Percentiles rank a stretch among this genome's conserved stretches.
Conservation (phyloP, 208 protist species). For the Phytomonas francai region DNA sequence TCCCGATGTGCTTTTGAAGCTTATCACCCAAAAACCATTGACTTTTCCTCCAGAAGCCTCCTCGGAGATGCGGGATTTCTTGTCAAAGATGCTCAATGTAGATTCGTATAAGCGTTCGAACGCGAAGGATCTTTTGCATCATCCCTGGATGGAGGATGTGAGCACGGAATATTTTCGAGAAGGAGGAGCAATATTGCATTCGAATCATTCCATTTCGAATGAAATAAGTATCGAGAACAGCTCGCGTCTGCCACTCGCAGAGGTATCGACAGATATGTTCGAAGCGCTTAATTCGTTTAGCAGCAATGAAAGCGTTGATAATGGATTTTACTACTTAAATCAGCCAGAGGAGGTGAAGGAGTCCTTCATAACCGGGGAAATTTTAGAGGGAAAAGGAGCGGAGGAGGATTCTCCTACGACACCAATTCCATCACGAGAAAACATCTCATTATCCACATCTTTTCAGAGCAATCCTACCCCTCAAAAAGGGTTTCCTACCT, state of each 20-base stretch:
- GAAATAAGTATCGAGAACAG: too few relatives aligned
- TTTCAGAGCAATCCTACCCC: too few relatives aligned
- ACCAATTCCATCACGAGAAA: too few relatives aligned
- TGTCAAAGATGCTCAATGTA: slow-evolving; percentile 66
- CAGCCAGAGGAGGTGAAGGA: too few relatives aligned
- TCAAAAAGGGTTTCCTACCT: too few relatives aligned
- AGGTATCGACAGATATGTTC: not conserved
- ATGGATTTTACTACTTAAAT: slow-evolving; percentile 14
- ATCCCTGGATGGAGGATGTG: slow-evolving; percentile 43
- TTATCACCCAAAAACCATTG: slow-evolving; percentile 46
- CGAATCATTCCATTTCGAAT: too few relatives aligned
- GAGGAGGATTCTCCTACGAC: too few relatives aligned
- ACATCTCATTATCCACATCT: too few relatives aligned
- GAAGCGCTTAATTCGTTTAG: not conserved
- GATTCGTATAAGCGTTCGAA: slow-evolving; percentile 66
- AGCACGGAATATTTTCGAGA: too few relatives aligned
- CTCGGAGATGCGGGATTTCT: slow-evolving; percentile 33
- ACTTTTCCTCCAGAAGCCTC: slow-evolving; percentile 48
- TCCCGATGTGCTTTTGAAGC: slow-evolving; percentile 47
- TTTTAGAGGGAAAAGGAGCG: too few relatives aligned
- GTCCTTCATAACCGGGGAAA: too few relatives aligned
- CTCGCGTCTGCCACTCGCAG: not conserved
- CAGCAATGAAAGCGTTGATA: slow-evolving; percentile 3
- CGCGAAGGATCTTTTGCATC: slow-evolving; percentile 64
- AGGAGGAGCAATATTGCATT: too few relatives aligned